Percentiles rank a stretch among this genome's conserved stretches.
phyloP scores from a whole-genome alignment of 1,284 basidiomycete species.

The Microbotryum silenes-acaulis region DNA sequence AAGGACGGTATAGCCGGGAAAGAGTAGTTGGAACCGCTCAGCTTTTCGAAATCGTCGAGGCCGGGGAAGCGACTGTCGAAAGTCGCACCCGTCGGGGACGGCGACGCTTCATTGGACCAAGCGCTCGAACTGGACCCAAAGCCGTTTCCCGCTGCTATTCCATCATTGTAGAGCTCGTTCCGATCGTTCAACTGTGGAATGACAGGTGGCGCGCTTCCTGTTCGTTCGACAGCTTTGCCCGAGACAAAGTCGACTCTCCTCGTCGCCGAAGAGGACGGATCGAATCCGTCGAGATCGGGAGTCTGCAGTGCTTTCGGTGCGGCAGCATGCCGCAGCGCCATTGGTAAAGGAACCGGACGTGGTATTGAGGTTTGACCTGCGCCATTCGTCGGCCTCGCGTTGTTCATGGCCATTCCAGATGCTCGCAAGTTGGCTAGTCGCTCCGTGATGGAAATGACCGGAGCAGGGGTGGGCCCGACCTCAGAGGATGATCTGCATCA shows the following conservation, averaged over 20 bases:
- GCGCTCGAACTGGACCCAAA: neutral
- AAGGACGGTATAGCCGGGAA: conserved; percentile 12
- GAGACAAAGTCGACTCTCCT: conserved; percentile 5
- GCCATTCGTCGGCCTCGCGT: neutral
- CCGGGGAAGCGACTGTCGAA: conserved; percentile 20
- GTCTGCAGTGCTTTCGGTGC: neutral
- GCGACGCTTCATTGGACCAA: neutral
- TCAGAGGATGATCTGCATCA: conserved; percentile 1
- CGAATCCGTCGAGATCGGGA: neutral
- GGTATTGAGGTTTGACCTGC: neutral
- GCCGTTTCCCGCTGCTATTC: conserved; percentile 10
- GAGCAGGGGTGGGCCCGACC: neutral
- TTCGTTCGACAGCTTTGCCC: conserved; percentile 8
- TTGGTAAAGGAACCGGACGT: neutral
- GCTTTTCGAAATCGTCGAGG: conserved; percentile 23
- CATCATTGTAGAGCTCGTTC: conserved; percentile 5
- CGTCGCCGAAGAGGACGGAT: neutral
- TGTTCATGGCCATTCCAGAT: neutral
- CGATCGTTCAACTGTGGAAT: conserved; percentile 11
- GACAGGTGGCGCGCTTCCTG: conserved; percentile 22
- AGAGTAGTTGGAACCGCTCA: neutral
- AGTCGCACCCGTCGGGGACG: neutral
- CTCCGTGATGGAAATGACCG: conserved; percentile 2
- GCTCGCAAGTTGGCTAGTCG: conserved; percentile 6
- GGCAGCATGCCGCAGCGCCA: neutral